Conservation (phyloP, 75 land plant genomes). For the Cryptomeria japonica region DNA sequence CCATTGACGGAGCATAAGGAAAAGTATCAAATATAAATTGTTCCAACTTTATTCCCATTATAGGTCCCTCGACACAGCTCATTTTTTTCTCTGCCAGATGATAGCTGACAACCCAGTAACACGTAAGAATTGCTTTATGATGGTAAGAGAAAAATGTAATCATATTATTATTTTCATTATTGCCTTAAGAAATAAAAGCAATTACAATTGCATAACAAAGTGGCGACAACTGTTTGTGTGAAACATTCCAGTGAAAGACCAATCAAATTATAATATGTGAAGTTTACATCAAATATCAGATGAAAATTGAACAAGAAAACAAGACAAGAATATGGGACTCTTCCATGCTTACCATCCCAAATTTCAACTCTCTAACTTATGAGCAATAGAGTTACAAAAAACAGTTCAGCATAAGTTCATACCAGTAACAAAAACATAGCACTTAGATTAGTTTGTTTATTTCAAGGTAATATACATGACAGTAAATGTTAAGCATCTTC, state of each 20-base stretch:
- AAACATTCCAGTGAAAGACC: not conserved
- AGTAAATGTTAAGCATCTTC: too few species aligned
- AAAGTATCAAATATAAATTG: constrained; percentile 89
- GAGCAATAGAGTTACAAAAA: not conserved
- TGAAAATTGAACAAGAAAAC: not conserved
- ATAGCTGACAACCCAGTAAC: constrained; percentile 26
- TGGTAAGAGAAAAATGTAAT: not conserved
- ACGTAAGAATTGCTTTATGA: not conserved
- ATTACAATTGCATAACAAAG: not conserved
- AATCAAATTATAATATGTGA: not conserved
- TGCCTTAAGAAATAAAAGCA: constrained; percentile 1
- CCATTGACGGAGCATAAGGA: constrained; percentile 75
- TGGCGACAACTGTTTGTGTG: not conserved
- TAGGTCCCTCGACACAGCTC: constrained; percentile 65
- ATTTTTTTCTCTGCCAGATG: constrained; percentile 85
- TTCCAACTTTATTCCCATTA: constrained; percentile 72
- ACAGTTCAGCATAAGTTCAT: not conserved
- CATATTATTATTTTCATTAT: not conserved
- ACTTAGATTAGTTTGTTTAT: not conserved
- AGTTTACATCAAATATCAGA: not conserved
- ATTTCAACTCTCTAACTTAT: not conserved
- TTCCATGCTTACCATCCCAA: not conserved
- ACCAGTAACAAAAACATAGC: not conserved
- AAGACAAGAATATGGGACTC: not conserved
- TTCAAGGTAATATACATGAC: too few species aligned